phyloP scores from a whole-genome alignment of 148 eudicot genomes.

The Silene uniflora region DNA sequence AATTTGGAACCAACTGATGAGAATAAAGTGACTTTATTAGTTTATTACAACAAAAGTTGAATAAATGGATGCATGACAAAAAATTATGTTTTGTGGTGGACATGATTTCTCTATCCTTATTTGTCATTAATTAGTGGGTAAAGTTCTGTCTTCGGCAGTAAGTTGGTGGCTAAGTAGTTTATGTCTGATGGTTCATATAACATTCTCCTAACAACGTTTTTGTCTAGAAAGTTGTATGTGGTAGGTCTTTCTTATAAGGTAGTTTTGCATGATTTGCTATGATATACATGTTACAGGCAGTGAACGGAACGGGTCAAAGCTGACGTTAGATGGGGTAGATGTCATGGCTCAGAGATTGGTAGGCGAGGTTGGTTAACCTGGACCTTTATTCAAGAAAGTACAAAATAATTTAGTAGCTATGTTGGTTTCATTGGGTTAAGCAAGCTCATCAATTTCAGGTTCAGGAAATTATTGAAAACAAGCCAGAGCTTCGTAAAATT shows the following conservation, averaged over 20 bases:
- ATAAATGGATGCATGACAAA: background rate
- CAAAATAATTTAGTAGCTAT: background rate
- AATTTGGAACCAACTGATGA: too few relatives aligned
- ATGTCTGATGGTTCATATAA: background rate
- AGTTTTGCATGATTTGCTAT: constrained; percentile 9
- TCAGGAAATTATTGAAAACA: constrained; percentile 57
- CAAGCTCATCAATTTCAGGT: constrained; percentile 48
- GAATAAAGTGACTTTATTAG: constrained; percentile 3
- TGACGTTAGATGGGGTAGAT: constrained; percentile 91
- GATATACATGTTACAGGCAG: constrained; percentile 58
- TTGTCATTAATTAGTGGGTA: constrained; percentile 1
- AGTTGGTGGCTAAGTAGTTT: background rate
- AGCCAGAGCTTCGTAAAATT: constrained; percentile 61
- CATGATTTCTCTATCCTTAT: background rate
- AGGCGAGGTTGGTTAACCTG: constrained; percentile 59
- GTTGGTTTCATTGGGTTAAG: constrained; percentile 5
- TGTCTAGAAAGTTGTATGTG: constrained; percentile 1
- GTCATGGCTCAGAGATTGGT: constrained; percentile 93
- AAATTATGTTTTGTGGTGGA: background rate
- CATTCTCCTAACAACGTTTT: background rate
- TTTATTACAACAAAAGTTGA: background rate
- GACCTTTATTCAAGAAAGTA: constrained; percentile 5
- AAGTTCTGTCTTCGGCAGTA: background rate
- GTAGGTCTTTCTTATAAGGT: background rate
- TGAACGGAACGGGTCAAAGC: constrained; percentile 56